Percentiles rank a stretch among this genome's conserved stretches.
Conservation (phyloP, 2,329 filamentous ascomycete genomes). For the Sporothrix dimorphospora region DNA sequence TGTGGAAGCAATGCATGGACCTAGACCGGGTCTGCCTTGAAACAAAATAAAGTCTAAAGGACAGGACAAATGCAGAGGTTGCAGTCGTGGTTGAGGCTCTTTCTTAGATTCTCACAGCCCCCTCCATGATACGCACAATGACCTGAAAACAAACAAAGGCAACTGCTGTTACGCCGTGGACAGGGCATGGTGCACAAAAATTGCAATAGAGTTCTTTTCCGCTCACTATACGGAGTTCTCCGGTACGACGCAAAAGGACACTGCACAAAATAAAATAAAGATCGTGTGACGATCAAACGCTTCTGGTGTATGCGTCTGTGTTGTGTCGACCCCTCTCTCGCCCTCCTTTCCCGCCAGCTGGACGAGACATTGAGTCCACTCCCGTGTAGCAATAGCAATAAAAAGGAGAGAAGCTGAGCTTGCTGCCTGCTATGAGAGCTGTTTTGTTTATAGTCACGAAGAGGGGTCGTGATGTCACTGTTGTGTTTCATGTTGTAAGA, state of each 20-base stretch:
- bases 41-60: neutral
- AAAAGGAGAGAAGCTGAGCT: neutral
- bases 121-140: neutral
- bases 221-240: no score
- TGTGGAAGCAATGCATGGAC: neutral
- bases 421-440: neutral
- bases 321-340: neutral
- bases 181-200: neutral
- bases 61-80: neutral
- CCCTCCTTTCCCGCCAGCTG: neutral
- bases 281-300: slow-evolving; percentile 24
- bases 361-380: neutral
- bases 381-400: neutral
- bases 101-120: neutral
- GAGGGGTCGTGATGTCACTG: slow-evolving; percentile 9
- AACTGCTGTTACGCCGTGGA: neutral
- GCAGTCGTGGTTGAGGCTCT: no score
- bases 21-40: neutral
- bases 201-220: no score
- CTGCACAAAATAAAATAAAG: slow-evolving; percentile 21
- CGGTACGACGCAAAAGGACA: neutral
- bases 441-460: neutral
- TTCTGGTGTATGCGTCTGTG: neutral
- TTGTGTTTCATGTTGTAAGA: slow-evolving; percentile 1
- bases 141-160: neutral